Evolutionary conservation across 352 stramenopile species (phyloP), one percentile per base, ranked within the genome.

Genomic region (Globisporangium parvum): DNA sequence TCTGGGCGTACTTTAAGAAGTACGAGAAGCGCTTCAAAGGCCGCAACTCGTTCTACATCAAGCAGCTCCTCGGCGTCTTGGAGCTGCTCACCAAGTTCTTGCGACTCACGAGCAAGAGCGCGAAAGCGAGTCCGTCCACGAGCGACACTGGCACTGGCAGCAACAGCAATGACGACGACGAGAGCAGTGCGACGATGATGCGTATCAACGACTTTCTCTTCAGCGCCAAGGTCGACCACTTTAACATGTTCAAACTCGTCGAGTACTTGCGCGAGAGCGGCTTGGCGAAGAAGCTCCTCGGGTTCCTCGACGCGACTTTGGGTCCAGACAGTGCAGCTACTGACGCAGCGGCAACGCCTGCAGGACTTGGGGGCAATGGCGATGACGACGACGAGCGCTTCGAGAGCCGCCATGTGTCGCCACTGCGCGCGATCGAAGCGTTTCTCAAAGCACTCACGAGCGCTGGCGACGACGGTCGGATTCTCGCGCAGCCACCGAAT

Each of bases 191-290:
- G 11, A 61, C 75, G 44, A 91, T 96, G 68, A 80, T 88, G 66
- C 78, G 61, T 2, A 90, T 93, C 58, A 93, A 87, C 42, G 85
- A 96, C 47, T 96, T 96, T 39, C 62, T 96, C 12, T 94, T 93
- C 55, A 82, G 65, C 60, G 82, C 76, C 5, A 61, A 65, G 41
- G 77, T 89, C 39, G 87, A 96, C 59, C 78, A 96, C 60, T 93
- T 93, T 54, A 96, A 96, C 56, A 75, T 96, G 74, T 95, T 95
- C 63, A 95, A 95, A 53, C 88, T 96, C 31, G 57, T 94, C 23
- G 64, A 85, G 54, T 96, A 96, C 56, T 59, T 96, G 15, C 58
- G 70, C 14, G 69, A 91, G 39, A 96, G 87, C 64, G 75, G 76
- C 2, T 53, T 96, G n/a, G 66, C 74, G 0, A 93, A 95, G 52